These are phyloP conservation scores for Volvariella volvacea DNA, from an alignment of 1,284 basidiomycete genomes.

Conservation along the genomic window DNA sequence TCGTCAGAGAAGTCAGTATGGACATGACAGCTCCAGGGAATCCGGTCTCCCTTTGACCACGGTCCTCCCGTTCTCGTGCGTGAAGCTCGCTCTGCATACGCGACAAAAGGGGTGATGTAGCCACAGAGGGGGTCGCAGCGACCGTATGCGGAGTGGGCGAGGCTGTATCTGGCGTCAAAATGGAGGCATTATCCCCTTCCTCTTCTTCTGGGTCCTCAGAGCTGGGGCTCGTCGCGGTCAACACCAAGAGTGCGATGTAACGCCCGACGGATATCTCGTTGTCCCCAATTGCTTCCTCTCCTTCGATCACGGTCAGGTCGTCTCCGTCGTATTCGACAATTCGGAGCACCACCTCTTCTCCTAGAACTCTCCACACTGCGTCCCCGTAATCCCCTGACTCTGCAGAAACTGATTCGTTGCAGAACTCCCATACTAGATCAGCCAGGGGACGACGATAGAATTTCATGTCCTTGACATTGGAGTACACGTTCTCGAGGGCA, in stretches of 20 bases:
- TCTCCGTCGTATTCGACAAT: constrained; percentile 30
- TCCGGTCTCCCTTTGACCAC: constrained; percentile 29
- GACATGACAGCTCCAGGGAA: constrained; percentile 55
- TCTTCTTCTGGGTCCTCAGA: constrained; percentile 27
- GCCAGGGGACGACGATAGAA: constrained; percentile 56
- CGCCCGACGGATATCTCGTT: constrained; percentile 14
- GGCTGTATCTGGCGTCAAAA: constrained; percentile 29
- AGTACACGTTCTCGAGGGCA: constrained; percentile 49
- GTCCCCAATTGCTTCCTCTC: constrained; percentile 18
- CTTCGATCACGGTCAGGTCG: constrained; percentile 22
- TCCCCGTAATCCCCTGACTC: constrained; percentile 34
- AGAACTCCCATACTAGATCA: constrained; percentile 49
- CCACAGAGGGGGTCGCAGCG: constrained; percentile 27
- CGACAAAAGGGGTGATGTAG: constrained; percentile 46
- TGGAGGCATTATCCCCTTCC: constrained; percentile 29
- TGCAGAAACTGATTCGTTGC: constrained; percentile 31
- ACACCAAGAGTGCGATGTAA: constrained; percentile 32
- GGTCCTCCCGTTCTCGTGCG: constrained; percentile 19
- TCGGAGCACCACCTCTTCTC: constrained; percentile 52
- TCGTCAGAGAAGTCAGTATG: constrained; percentile 51
- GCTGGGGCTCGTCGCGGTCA: constrained; percentile 27
- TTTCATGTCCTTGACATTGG: constrained; percentile 61
- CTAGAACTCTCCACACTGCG: constrained; percentile 55
- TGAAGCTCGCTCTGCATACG: constrained; percentile 48
- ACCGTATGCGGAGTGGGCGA: constrained; percentile 23